Evolutionary conservation across 1,284 basidiomycete genomes (phyloP), one percentile per base, ranked within the genome.

Genomic region (Exsudoporus floridanus): DNA sequence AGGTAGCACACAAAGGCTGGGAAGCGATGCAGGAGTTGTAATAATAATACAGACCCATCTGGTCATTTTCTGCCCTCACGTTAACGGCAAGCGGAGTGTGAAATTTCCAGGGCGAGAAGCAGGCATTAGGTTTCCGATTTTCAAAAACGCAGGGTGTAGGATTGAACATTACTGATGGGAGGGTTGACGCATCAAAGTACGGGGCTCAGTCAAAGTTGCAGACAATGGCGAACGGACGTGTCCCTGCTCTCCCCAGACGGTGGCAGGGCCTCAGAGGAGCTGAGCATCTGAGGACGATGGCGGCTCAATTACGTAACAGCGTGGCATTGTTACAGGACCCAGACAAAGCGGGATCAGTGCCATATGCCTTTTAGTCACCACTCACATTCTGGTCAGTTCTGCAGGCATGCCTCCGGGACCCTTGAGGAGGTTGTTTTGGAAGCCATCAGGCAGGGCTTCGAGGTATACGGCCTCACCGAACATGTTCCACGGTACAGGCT

Each of bases 311-410:
- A 65, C 65, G 54, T 65, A 67, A 65, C 25, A n/a, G 3, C 12
- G 30, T 27, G 39, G n/a, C 46, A 40, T 37, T 47, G 54, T 52
- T 51, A 50, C 48, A 50, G 33, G 9, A 16, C 43, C 36, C 34
- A n/a, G n/a, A n/a, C n/a, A n/a, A n/a, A n/a, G n/a, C n/a, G n/a
- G n/a, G n/a, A n/a, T n/a, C n/a, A n/a, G n/a, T n/a, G 23, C 7
- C n/a, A 13, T 40, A 95, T 94, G 93, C 91, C 91, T 58, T 79
- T 89, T 69, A 92, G 88, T 63, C 93, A 94, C 67, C 96, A 98
- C 73, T 96, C 93, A 10, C 95, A 98, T 68, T 98, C 94, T 7
- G 96, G 96, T 30, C 88, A 97, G 67, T 99, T 98, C 74, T 98
- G 96, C 77, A 88, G 84, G 58, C 97, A 99, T 70, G 96, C 94